Conservation (phyloP, 2,329 filamentous ascomycete genomes). For the Alternaria tenuissima region DNA sequence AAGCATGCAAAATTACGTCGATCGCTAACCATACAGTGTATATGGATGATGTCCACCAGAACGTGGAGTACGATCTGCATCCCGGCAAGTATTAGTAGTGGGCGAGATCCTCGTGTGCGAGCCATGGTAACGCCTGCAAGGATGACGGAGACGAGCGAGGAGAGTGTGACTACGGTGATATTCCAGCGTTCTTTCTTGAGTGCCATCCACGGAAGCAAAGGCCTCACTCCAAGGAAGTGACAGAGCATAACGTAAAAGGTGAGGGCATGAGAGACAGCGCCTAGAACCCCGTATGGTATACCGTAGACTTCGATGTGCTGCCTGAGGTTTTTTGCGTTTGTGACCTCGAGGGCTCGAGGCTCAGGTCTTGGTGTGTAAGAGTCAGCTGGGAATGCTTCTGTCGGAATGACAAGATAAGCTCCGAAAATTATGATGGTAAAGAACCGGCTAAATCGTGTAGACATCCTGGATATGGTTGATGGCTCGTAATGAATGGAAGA, state of each 20-base stretch:
- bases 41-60: constrained; percentile 8
- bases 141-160: constrained; percentile 13
- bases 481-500: not conserved
- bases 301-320: constrained; percentile 12
- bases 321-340: constrained; percentile 7
- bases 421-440: not conserved
- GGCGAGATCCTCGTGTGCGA: constrained; percentile 1
- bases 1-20: not conserved
- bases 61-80: constrained; percentile 12
- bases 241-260: constrained; percentile 16
- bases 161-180: not conserved
- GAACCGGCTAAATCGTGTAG: not conserved
- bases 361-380: not conserved
- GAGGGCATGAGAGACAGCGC: constrained; percentile 6
- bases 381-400: not conserved
- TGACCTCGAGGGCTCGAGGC: constrained; percentile 4
- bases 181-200: constrained; percentile 3
- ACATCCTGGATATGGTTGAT: not conserved
- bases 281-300: constrained; percentile 13
- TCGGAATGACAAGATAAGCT: not conserved
- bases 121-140: constrained; percentile 12
- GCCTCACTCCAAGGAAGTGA: constrained; percentile 6
- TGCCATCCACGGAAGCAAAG: constrained; percentile 5
- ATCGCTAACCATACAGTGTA: constrained; percentile 6
- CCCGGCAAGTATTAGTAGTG: constrained; percentile 10